Base-by-base conservation (phyloP, 2,329 filamentous ascomycete genomes). In the Didymella exigua region DNA sequence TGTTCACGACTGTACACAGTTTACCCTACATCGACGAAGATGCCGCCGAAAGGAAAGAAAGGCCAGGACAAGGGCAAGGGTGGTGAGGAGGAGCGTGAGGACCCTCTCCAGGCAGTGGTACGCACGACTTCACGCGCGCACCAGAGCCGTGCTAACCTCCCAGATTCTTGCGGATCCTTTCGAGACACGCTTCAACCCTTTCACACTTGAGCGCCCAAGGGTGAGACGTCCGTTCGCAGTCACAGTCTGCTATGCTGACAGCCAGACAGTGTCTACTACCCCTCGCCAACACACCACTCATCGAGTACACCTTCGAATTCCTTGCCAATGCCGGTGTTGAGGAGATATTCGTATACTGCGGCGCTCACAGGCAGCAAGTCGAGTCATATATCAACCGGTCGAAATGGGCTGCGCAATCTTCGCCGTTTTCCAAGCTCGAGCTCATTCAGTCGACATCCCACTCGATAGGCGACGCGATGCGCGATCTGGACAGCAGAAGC, bases 271-370 rank as follows among this genome's bases (percentile, higher is more conserved):
- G 95, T 79, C 88, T 99, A 27, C 82, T 99, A 6, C 92, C 93
- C 10, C 83, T 99, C 56, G 95, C 91, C 56, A 98, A 98, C 75
- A 93, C 89, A 1, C 93, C 95, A 30, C 82, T 99, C 60, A 96
- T 99, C 77, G 95, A 99, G 76, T 98, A 99, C 75, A 98, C 93
- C 4, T 87, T 98, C 68, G 93, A 98, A 72, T 98, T 96, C 69
- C 86, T 99, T 0, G 92, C 92, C 61, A 93, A 93, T 83, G 92
- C 95, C 54, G 92, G 93, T 54, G 92, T 98, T n/a, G 87, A 95
- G 66, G 91, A 97, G 62, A 89, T 98, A 49, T 96, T 90, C 73
- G 84, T 99, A 54, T 98, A 97, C 78, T 93, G 89, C 66, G 90
- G 91, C 56, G 87, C 91, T 24, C 92, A 97, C 74, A 89, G 89